Conservation (phyloP, 306 rosid genomes). For the Amphicarpaea edgeworthii region DNA sequence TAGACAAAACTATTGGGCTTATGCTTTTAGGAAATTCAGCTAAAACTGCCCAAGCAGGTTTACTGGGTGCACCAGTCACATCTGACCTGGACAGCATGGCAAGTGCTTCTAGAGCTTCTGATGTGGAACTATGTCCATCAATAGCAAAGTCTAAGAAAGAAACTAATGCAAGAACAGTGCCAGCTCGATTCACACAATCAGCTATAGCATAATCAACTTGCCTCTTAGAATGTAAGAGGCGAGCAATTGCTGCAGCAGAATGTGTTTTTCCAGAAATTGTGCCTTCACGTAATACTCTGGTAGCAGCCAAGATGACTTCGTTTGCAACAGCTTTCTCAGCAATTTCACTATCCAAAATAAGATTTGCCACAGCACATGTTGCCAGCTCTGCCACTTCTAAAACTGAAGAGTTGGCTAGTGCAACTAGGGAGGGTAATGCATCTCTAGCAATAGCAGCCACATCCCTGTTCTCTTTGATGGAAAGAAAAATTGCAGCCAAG, state of each 20-base stretch:
- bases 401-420: constrained; percentile 78
- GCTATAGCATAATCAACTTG: constrained; percentile 69
- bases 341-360: constrained; percentile 83
- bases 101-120: constrained; percentile 95
- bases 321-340: constrained; percentile 82
- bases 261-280: constrained; percentile 81
- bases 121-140: constrained; percentile 64
- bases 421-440: constrained; percentile 68
- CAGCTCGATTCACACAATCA: constrained; percentile 88
- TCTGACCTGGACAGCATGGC: constrained; percentile 83
- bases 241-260: constrained; percentile 96
- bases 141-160: constrained; percentile 80
- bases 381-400: constrained; percentile 91
- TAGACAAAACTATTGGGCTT: constrained; percentile 83
- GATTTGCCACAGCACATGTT: constrained; percentile 96
- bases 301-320: constrained; percentile 90
- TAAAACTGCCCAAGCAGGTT: constrained; percentile 94
- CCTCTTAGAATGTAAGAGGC: constrained; percentile 76
- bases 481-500: constrained; percentile 91
- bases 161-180: constrained; percentile 95
- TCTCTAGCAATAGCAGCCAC: constrained; percentile 85
- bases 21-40: constrained; percentile 90
- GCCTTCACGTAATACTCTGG: constrained; percentile 88
- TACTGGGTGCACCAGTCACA: constrained; percentile 56
- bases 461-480: constrained; percentile 91